Evolutionary conservation across 2,329 filamentous ascomycete species (phyloP).

Genomic region (Fusarium veterinarium): DNA sequence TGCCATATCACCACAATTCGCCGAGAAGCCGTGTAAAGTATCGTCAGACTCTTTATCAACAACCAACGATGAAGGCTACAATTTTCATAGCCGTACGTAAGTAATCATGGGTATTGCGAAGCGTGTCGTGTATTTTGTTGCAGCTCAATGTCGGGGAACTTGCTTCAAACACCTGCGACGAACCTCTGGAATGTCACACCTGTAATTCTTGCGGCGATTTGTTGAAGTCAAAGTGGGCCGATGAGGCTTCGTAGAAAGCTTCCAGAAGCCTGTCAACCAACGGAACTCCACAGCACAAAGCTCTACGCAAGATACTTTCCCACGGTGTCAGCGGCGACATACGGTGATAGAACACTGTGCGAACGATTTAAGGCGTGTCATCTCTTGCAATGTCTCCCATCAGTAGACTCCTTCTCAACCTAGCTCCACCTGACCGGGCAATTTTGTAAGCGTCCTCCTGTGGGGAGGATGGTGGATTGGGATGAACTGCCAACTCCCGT

Average conservation of each 20-base stretch:
- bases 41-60: neutral
- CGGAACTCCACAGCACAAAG: conserved; percentile 11
- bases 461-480: conserved; percentile 37
- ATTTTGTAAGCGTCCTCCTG: conserved; percentile 34
- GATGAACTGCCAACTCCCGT: conserved; percentile 44
- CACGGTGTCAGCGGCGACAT: conserved; percentile 17
- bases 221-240: conserved; percentile 37
- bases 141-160: neutral
- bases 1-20: conserved; percentile 13
- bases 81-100: neutral
- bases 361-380: neutral
- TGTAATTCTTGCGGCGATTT: conserved; percentile 32
- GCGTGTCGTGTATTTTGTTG: conserved; percentile 8
- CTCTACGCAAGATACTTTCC: conserved; percentile 18
- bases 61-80: neutral
- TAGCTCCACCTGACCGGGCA: conserved; percentile 29
- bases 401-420: conserved; percentile 22
- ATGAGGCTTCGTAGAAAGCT: conserved; percentile 44
- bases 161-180: conserved; percentile 13
- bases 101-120: neutral
- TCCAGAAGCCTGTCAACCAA: conserved; percentile 45
- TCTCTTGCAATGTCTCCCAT: conserved; percentile 13
- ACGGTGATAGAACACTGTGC: conserved; percentile 29
- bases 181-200: conserved; percentile 24
- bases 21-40: conserved; percentile 6